phyloP scores from a whole-genome alignment of 208 protist species.

The Trypanosoma boissoni region DNA sequence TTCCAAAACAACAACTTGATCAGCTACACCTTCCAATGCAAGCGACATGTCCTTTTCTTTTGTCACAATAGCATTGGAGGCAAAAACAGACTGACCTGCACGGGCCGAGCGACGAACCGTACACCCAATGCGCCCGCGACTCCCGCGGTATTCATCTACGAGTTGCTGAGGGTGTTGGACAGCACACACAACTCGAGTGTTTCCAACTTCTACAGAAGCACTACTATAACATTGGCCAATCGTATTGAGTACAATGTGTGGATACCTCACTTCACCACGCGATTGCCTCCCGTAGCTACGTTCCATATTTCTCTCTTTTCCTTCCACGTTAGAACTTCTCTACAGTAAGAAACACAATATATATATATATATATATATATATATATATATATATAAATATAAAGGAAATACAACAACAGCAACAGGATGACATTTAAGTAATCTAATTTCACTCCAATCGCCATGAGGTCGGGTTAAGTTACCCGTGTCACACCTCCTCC shows the following conservation, averaged over 20 bases:
- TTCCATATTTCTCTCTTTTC: slow-evolving; percentile 21
- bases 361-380: background rate
- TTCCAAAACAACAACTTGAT: slow-evolving; percentile 70
- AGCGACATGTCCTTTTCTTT: slow-evolving; percentile 57
- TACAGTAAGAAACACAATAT: slow-evolving; percentile 1
- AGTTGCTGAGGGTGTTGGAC: slow-evolving; percentile 86
- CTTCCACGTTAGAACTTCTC: background rate
- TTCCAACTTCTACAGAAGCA: slow-evolving; percentile 72
- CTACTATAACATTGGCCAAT: slow-evolving; percentile 80
- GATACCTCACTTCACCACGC: slow-evolving; percentile 45
- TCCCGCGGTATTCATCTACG: slow-evolving; percentile 78
- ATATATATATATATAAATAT: too few relatives aligned
- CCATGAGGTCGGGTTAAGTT: too few relatives aligned
- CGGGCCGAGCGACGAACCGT: slow-evolving; percentile 41
- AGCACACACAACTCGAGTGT: slow-evolving; percentile 75
- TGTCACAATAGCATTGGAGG: slow-evolving; percentile 11
- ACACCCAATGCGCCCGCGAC: slow-evolving; percentile 63
- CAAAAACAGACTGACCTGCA: slow-evolving; percentile 20
- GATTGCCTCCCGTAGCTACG: slow-evolving; percentile 27
- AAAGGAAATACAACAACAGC: too few relatives aligned
- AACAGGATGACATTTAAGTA: too few relatives aligned
- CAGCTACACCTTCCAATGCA: slow-evolving; percentile 72
- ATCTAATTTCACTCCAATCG: too few relatives aligned
- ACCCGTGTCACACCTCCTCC: too few relatives aligned
- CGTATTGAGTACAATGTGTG: slow-evolving; percentile 66